phyloP scores from a whole-genome alignment of 2,329 filamentous ascomycete genomes.

The Fusarium tricinctum region DNA sequence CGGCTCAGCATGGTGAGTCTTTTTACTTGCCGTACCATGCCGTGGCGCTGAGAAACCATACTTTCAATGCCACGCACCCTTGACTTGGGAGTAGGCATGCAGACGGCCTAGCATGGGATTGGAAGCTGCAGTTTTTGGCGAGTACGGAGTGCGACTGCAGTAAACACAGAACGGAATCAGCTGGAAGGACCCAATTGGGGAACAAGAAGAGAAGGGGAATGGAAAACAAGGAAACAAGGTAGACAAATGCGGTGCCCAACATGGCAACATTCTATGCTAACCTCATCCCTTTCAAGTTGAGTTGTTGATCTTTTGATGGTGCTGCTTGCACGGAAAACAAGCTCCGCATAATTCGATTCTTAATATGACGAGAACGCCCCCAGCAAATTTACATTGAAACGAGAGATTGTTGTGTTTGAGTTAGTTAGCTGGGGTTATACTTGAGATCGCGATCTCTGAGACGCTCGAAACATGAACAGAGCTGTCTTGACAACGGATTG shows the following conservation, averaged over 20 bases:
- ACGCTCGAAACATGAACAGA: slow-evolving; percentile 26
- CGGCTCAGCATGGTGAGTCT: slow-evolving; percentile 21
- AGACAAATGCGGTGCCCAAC: slow-evolving; percentile 26
- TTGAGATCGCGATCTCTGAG: slow-evolving; percentile 35
- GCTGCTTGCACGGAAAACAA: slow-evolving; percentile 31
- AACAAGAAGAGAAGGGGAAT: slow-evolving; percentile 15
- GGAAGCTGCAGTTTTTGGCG: slow-evolving; percentile 18
- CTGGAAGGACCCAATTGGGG: slow-evolving; percentile 3
- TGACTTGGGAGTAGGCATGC: slow-evolving; percentile 19
- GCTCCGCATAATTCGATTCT: slow-evolving; percentile 24
- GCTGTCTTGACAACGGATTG: slow-evolving; percentile 32
- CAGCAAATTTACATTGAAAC: slow-evolving; percentile 20
- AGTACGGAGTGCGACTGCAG: slow-evolving; percentile 1
- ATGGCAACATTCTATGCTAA: slow-evolving; percentile 12
- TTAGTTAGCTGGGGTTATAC: slow-evolving; percentile 2
- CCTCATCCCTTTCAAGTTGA: slow-evolving; percentile 14
- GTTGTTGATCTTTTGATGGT: slow-evolving; percentile 14
- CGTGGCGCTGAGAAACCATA: slow-evolving; percentile 19
- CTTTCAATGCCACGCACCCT: slow-evolving; percentile 30
- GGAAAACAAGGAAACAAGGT: slow-evolving; percentile 41
- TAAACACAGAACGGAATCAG: slow-evolving; percentile 13
- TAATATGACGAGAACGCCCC: slow-evolving; percentile 2
- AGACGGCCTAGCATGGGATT: slow-evolving; percentile 21
- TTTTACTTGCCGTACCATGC: slow-evolving; percentile 21
- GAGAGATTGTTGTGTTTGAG: slow-evolving; percentile 16